Conservation (phyloP, 2,329 filamentous ascomycete species). For the Pseudocercospora crystallina region DNA sequence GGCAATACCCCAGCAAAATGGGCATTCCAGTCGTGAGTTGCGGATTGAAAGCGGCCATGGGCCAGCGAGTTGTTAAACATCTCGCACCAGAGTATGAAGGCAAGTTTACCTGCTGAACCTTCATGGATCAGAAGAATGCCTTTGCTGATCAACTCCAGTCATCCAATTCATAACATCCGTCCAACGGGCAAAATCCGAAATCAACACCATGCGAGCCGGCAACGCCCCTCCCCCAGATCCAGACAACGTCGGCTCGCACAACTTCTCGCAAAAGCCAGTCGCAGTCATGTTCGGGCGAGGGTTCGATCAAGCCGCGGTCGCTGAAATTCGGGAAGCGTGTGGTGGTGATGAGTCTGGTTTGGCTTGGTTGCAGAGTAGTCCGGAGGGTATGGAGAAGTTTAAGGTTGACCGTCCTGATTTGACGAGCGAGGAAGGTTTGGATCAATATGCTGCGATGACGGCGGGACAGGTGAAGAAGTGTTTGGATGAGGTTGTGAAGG, state of each 20-base stretch:
- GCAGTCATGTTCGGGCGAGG: slow-evolving; percentile 12
- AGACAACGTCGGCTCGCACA: slow-evolving; percentile 14
- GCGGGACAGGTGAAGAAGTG: slow-evolving; percentile 4
- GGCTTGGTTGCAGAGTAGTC: slow-evolving; percentile 5
- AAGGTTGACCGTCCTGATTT: slow-evolving; percentile 4
- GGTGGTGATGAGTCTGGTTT: background rate
- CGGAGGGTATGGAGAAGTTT: background rate
- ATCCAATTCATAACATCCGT: slow-evolving; percentile 16
- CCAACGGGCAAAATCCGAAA: slow-evolving; percentile 14
- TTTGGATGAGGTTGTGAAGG: slow-evolving; percentile 3
- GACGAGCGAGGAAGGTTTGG: background rate
- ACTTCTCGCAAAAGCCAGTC: slow-evolving; percentile 9
- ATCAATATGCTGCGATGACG: slow-evolving; percentile 9
- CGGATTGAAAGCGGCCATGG: background rate
- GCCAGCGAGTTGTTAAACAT: background rate
- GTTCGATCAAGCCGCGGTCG: slow-evolving; percentile 1
- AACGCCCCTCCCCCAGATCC: slow-evolving; percentile 4
- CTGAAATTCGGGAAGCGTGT: slow-evolving; percentile 10
- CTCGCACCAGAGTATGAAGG: slow-evolving; percentile 4
- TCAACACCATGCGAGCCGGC: slow-evolving; percentile 8
- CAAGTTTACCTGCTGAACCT: background rate
- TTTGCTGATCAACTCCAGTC: slow-evolving; percentile 1
- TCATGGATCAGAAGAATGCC: too few species aligned
- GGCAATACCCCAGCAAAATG: background rate
- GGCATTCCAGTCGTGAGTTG: background rate